Conservation (phyloP, 2,329 filamentous ascomycete species). For the Ceratocystis papillata region DNA sequence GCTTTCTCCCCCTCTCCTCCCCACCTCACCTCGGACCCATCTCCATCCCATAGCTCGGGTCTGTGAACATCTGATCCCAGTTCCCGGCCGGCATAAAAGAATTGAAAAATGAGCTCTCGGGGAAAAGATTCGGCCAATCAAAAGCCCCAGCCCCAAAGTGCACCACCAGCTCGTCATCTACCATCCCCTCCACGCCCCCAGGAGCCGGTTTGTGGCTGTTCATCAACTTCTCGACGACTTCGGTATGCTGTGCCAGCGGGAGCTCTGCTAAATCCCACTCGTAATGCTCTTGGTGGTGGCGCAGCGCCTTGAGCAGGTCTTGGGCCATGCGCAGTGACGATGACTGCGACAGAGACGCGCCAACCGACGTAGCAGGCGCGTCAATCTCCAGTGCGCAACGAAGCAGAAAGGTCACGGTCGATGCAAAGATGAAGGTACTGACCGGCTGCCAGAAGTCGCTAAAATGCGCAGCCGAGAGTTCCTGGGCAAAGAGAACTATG, state of each 20-base stretch:
- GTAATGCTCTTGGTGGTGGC: slow-evolving; percentile 32
- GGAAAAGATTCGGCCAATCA: slow-evolving; percentile 23
- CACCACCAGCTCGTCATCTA: slow-evolving; percentile 11
- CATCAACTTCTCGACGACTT: slow-evolving; percentile 38
- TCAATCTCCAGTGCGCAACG: slow-evolving; percentile 39
- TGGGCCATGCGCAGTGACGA: slow-evolving; percentile 36
- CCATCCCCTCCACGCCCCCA: background rate
- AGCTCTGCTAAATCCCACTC: slow-evolving; percentile 43
- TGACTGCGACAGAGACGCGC: slow-evolving; percentile 31
- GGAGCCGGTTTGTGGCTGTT: slow-evolving; percentile 18
- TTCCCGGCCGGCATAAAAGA: slow-evolving; percentile 16
- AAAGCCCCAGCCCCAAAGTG: slow-evolving; percentile 21
- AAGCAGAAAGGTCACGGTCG: slow-evolving; percentile 41
- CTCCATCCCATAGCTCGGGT: slow-evolving; percentile 24
- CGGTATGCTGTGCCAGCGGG: slow-evolving; percentile 39
- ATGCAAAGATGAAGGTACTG: slow-evolving; percentile 39
- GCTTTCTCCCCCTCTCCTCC: background rate
- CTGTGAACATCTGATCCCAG: slow-evolving; percentile 24
- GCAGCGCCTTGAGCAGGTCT: slow-evolving; percentile 35
- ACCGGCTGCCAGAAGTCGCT: slow-evolving; percentile 43
- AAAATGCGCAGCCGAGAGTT: slow-evolving; percentile 36
- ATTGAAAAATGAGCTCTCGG: slow-evolving; percentile 22
- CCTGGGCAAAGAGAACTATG: slow-evolving; percentile 39
- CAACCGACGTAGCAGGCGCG: slow-evolving; percentile 29
- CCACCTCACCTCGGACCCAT: slow-evolving; percentile 31